Base-by-base conservation (phyloP, 148 eudicot species). In the Vaccinium darrowii region DNA sequence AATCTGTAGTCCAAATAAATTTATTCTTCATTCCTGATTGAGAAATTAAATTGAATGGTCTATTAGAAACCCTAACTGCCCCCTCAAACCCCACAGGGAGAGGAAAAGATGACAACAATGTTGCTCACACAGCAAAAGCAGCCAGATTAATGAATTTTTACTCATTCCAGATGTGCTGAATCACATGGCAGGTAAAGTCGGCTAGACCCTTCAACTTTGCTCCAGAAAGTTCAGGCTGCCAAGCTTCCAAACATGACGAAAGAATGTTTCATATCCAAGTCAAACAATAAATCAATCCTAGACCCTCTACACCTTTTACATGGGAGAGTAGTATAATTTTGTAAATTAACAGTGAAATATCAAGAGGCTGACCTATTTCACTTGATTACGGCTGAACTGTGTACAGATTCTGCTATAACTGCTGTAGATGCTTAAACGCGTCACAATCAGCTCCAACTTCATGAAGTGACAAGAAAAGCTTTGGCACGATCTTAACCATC, bases 401-500 rank as follows among this genome's bases (percentile, higher is more conserved):
- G 71, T 65, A 83, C 62, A 47, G 67, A 30, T 30, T 51, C 65
- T 85, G 75, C 78, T 89, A 92, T 12, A 84, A 89, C 58, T 90
- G 89, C 81, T 86, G 88, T 49, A 93, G 89, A 89, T 95, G 98
- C 85, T 89, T 83, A 79, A 97, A 95, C 76, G 92, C 93, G 8
- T 91, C 82, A 85, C 98, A 95, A 62, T 91, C 90, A 11, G 94
- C 99, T 83, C 98, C 99, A 50, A 92, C 88, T 78, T 89, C 93
- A 78, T 67, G 86, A 27, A 97, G 90, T 27, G 94, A 89, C 76
- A 86, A 65, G 82, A 84, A 85, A 88, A 97, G 98, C 85, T 90
- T 97, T 11, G 98, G 94, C 23, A 91, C 90, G 84, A 97, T 91
- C 89, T 97, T 97, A 54, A 93, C 92, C 88, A 97, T 88, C 99